These are phyloP conservation scores for Mortierella hygrophila DNA, from an alignment of 192 early-diverging fungal species.

Conservation along the genomic window DNA sequence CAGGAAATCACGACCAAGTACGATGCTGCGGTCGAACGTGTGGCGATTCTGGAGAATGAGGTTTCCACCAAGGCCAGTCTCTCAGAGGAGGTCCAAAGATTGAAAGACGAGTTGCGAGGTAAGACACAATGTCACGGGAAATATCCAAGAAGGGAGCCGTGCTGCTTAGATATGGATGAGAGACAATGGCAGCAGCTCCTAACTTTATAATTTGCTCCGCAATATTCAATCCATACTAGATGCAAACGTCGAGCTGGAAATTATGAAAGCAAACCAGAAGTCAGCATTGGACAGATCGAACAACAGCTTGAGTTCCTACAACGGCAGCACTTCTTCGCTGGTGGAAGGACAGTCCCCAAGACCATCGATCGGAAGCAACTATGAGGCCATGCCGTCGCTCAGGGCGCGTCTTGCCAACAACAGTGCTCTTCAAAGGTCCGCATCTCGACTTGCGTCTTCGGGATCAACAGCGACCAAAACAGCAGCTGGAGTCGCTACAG, in stretches of 20 bases:
- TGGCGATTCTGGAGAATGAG: slow-evolving; percentile 75
- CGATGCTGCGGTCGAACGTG: slow-evolving; percentile 78
- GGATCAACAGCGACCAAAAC: background rate
- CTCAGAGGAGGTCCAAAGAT: slow-evolving; percentile 78
- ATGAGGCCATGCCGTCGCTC: slow-evolving; percentile 52
- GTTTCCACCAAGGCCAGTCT: slow-evolving; percentile 75
- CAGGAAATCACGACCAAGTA: slow-evolving; percentile 78
- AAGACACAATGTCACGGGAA: background rate
- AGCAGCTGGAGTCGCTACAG: background rate
- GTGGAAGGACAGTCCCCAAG: slow-evolving; percentile 6
- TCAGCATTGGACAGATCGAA: slow-evolving; percentile 33
- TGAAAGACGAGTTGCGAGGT: slow-evolving; percentile 82
- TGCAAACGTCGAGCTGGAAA: slow-evolving; percentile 65
- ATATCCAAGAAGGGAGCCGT: too few species aligned
- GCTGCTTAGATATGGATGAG: background rate
- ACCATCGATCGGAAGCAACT: slow-evolving; percentile 41
- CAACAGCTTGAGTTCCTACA: slow-evolving; percentile 27
- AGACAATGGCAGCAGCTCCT: too few species aligned
- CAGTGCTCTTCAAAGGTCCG: slow-evolving; percentile 30
- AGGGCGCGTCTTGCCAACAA: slow-evolving; percentile 44
- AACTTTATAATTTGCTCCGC: slow-evolving; percentile 2
- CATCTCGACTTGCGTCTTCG: slow-evolving; percentile 12
- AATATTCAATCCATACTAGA: slow-evolving; percentile 43
- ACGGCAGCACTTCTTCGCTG: slow-evolving; percentile 24
- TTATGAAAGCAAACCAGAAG: slow-evolving; percentile 62